Evolutionary conservation across 2,329 filamentous ascomycete genomes (phyloP).

Genomic region (Microdochium paspali): DNA sequence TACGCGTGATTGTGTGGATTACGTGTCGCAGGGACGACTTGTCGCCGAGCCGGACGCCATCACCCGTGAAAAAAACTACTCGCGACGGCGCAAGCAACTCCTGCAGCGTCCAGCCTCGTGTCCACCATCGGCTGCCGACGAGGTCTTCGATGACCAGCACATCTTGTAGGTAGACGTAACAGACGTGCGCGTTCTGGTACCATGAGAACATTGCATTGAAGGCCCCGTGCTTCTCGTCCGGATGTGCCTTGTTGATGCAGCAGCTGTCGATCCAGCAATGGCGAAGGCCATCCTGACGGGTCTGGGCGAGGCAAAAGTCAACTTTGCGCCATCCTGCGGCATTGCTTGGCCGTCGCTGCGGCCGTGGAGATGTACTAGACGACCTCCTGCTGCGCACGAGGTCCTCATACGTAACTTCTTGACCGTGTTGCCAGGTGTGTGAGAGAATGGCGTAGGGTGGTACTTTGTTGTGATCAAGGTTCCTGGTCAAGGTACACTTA

Average conservation of each 20-base stretch:
- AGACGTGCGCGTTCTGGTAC: not conserved
- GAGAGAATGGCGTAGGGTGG: conserved; percentile 17
- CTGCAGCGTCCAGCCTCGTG: conserved; percentile 1
- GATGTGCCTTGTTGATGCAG: not conserved
- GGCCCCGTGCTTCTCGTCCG: not conserved
- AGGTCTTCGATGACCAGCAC: not conserved
- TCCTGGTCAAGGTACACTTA: not conserved
- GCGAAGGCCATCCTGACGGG: not conserved
- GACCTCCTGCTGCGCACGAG: conserved; percentile 2
- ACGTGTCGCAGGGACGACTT: not conserved
- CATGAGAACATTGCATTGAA: not conserved
- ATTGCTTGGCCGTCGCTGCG: not conserved
- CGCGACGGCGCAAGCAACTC: not conserved
- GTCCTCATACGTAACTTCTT: conserved; percentile 14
- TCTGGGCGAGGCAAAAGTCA: not conserved
- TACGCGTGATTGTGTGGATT: not conserved
- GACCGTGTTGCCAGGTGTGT: conserved; percentile 14
- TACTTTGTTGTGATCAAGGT: conserved; percentile 1
- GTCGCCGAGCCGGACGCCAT: not conserved
- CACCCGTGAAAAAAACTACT: not conserved
- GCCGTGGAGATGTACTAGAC: not conserved
- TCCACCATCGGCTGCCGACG: not conserved
- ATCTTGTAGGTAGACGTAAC: not conserved
- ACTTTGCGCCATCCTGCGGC: not conserved
- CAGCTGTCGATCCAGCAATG: conserved; percentile 1